Base-by-base conservation (phyloP, 2,329 filamentous ascomycete species). In the Macrophomina tecta region DNA sequence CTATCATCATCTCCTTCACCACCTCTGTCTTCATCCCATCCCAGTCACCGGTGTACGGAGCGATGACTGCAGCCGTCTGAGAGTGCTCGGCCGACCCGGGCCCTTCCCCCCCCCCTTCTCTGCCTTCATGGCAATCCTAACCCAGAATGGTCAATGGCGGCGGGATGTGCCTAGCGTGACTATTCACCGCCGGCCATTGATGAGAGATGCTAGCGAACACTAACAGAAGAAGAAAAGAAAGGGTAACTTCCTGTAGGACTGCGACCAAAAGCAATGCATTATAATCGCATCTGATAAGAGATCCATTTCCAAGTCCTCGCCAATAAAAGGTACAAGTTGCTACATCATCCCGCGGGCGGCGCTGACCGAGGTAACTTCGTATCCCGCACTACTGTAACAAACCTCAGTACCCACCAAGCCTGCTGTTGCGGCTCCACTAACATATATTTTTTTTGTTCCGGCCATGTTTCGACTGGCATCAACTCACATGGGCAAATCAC, bases 31-130 rank as follows among this genome's bases (percentile, higher is more conserved):
- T 4, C 56, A 34, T 38, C 42, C n/a, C 7, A 48, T 34, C 58
- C 58, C 45, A 62, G 58, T 62, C 18, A 62, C 58, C 58, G 58
- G 58, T 49, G 38, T 38, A 23, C 45, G 9, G 23, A 11, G 23
- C 5, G 34, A 28, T 14, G 28, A n/a, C 30, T 45, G 32, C 34
- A 55, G 52, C n/a, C 23, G 14, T n/a, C 32, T 32, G 32, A 28
- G 28, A n/a, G 32, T 18, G 12, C 45, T n/a, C 38, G 42, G n/a
- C 58, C 30, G 28, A 32, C 56, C 46, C 56, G 18, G 28, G 3
- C 14, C 5, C 52, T 34, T 28, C 12, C 34, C 38, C n/a, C 56
- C 8, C 49, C 58, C 30, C 56, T 9, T 16, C 23, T 34, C n/a
- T 18, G 32, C 38, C 42, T 46, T 23, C 23, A 28, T 40, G 28